Evolutionary conservation across 1,284 basidiomycete genomes (phyloP).

Genomic region (Ustilago tritici): DNA sequence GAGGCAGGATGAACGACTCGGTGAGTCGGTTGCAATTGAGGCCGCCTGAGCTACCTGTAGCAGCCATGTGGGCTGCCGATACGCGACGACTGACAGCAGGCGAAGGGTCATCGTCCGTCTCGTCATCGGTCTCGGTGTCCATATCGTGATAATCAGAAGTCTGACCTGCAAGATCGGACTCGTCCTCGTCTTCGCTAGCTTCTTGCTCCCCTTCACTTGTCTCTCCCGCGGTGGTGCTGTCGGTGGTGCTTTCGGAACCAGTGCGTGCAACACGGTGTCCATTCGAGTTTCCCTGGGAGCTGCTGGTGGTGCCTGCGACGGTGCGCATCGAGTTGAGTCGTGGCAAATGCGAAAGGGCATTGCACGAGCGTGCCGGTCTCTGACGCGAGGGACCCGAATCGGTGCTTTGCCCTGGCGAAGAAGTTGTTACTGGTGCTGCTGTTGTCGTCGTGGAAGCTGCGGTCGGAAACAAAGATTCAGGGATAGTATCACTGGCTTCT

Average conservation of each 20-base stretch:
- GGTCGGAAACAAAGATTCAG: constrained; percentile 10
- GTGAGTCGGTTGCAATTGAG: constrained; percentile 46
- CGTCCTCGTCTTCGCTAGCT: constrained; percentile 46
- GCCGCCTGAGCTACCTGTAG: constrained; percentile 39
- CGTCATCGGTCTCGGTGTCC: constrained; percentile 49
- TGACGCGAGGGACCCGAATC: constrained; percentile 21
- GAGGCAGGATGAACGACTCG: constrained; percentile 50
- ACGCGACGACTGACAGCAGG: constrained; percentile 27
- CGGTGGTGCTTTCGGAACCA: constrained; percentile 26
- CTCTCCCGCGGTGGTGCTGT: constrained; percentile 13
- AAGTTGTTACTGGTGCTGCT: not conserved
- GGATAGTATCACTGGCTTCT: constrained; percentile 31
- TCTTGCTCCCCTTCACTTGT: constrained; percentile 55
- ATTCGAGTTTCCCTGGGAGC: constrained; percentile 4
- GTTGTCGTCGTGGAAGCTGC: constrained; percentile 6
- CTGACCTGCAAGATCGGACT: constrained; percentile 26
- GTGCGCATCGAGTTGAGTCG: constrained; percentile 60
- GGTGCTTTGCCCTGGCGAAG: constrained; percentile 4
- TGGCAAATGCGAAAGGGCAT: constrained; percentile 57
- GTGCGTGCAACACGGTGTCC: constrained; percentile 10
- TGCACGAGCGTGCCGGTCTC: constrained; percentile 26
- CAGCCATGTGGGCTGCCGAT: constrained; percentile 29
- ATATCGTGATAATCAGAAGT: constrained; percentile 45
- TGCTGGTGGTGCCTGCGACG: constrained; percentile 12
- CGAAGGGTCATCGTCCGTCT: constrained; percentile 49